Conservation (phyloP, 2,329 filamentous ascomycete genomes). For the Fusarium protoensiforme region DNA sequence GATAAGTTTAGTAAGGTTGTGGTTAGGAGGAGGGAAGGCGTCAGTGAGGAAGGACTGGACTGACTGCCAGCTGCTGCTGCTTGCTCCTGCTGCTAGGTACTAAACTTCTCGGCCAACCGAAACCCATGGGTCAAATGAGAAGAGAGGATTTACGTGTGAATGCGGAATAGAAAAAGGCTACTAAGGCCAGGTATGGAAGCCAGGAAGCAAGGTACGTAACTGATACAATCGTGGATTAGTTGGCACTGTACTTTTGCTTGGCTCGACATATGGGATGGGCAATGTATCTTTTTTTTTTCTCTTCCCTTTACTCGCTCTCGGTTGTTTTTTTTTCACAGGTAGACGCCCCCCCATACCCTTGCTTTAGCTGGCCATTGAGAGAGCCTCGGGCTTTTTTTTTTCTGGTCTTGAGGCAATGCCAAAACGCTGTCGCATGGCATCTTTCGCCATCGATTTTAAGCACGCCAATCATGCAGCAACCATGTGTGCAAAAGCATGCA, state of each 20-base stretch:
- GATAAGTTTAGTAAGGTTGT: slow-evolving; percentile 28
- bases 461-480: neutral
- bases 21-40: slow-evolving; percentile 16
- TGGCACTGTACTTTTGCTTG: neutral
- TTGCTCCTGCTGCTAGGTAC: slow-evolving; percentile 16
- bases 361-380: slow-evolving; percentile 29
- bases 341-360: slow-evolving; percentile 22
- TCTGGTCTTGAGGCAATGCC: neutral
- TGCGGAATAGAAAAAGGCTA: slow-evolving; percentile 31
- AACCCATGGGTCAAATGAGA: slow-evolving; percentile 32
- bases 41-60: neutral
- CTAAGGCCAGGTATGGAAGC: slow-evolving; percentile 29
- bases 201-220: slow-evolving; percentile 23
- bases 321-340: slow-evolving; percentile 15
- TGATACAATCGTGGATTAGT: slow-evolving; percentile 13
- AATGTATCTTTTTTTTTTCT: slow-evolving; percentile 22
- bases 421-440: neutral
- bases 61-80: neutral
- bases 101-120: slow-evolving; percentile 32
- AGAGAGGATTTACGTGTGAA: slow-evolving; percentile 31
- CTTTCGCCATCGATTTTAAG: neutral
- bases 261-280: slow-evolving; percentile 11
- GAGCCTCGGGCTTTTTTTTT: neutral
- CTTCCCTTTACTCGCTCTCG: neutral
- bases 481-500: neutral